Conservation (phyloP, 2,329 filamentous ascomycete species). For the Neonectria hederae region DNA sequence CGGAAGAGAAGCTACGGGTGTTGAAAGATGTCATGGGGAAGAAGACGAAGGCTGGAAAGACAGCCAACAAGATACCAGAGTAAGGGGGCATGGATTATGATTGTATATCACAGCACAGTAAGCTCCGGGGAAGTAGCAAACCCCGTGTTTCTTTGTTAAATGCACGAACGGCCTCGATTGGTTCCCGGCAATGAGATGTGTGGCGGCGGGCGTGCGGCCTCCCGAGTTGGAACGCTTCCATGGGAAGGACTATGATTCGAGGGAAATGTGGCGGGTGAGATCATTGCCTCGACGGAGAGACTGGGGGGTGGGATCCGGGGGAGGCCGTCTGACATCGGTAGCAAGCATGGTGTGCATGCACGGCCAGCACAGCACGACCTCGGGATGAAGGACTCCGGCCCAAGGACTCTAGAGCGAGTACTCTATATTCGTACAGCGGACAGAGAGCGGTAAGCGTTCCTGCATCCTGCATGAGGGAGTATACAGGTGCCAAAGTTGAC, state of each 20-base stretch:
- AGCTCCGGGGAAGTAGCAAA: slow-evolving; percentile 31
- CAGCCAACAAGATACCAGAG: slow-evolving; percentile 23
- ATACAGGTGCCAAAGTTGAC: background rate
- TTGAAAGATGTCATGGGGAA: slow-evolving; percentile 76
- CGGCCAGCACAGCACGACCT: background rate
- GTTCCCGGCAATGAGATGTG: background rate
- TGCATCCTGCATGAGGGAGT: slow-evolving; percentile 12
- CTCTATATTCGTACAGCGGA: background rate
- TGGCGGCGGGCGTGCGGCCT: slow-evolving; percentile 1
- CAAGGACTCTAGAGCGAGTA: background rate
- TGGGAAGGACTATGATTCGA: slow-evolving; percentile 8
- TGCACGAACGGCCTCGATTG: background rate
- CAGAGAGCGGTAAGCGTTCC: background rate
- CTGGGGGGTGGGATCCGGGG: slow-evolving; percentile 7
- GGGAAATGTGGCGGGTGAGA: slow-evolving; percentile 2
- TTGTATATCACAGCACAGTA: slow-evolving; percentile 32
- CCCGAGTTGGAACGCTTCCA: background rate
- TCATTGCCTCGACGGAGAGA: background rate
- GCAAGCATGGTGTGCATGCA: slow-evolving; percentile 17
- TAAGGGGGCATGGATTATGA: slow-evolving; percentile 34
- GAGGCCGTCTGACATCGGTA: slow-evolving; percentile 20
- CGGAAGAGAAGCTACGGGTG: slow-evolving; percentile 82
- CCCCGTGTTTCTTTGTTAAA: slow-evolving; percentile 41
- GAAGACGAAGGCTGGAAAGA: slow-evolving; percentile 41
- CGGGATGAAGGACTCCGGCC: background rate